Conservation (phyloP, 2,329 filamentous ascomycete genomes). For the Tolypocladium album region DNA sequence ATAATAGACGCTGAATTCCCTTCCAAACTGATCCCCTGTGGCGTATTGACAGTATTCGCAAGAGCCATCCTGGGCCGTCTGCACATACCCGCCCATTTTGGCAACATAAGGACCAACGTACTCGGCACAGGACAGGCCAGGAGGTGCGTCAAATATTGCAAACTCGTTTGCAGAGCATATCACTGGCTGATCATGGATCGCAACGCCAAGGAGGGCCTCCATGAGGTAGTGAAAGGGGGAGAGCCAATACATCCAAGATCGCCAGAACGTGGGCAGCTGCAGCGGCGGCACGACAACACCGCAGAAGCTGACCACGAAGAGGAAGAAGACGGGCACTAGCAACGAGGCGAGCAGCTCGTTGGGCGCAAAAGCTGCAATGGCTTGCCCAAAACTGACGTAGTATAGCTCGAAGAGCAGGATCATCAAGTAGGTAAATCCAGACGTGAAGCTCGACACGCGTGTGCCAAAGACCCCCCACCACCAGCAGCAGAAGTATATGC, state of each 20-base stretch:
- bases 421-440: conserved; percentile 52
- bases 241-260: conserved; percentile 53
- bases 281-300: conserved; percentile 55
- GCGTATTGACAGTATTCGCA: conserved; percentile 57
- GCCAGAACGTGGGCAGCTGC: conserved; percentile 53
- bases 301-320: conserved; percentile 60
- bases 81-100: conserved; percentile 49
- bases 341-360: conserved; percentile 57
- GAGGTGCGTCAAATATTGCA: conserved; percentile 48
- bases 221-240: conserved; percentile 59
- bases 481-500: conserved; percentile 40
- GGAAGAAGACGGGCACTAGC: conserved; percentile 58
- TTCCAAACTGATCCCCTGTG: conserved; percentile 49
- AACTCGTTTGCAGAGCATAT: conserved; percentile 45
- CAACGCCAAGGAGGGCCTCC: conserved; percentile 47
- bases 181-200: conserved; percentile 44
- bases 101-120: conserved; percentile 45
- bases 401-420: conserved; percentile 57
- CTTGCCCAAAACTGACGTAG: conserved; percentile 55
- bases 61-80: conserved; percentile 38
- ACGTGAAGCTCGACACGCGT: conserved; percentile 40
- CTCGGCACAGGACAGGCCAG: conserved; percentile 46
- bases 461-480: conserved; percentile 41
- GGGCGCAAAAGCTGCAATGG: conserved; percentile 54
- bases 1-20: conserved; percentile 49